Base-by-base conservation (phyloP, 768 basidiomycete species). In the Astraeus odoratus region DNA sequence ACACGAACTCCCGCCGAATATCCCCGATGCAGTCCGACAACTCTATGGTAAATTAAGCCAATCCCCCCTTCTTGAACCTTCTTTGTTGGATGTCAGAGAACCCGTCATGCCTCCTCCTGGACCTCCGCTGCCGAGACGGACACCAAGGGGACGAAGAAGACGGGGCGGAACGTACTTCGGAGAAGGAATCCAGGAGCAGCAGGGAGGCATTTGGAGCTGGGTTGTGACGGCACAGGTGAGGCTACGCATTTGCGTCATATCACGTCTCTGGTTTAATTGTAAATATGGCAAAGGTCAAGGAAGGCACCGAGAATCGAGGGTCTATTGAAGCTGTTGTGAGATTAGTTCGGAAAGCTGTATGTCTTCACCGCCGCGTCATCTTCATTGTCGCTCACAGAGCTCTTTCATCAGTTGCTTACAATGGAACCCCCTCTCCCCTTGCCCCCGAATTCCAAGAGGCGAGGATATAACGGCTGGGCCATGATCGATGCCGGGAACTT, bases 401-500 rank as follows among this genome's bases (percentile, higher is more conserved):
- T 30, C 36, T 0, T 24, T 23, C 27, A 15, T 9, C 45, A 88
- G 86, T 67, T 89, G 15, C 63, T 85, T 42, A 70, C 67, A 20
- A 63, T 69, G 47, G 63, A 75, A 10, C 83, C 85, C 1, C 78
- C 80, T 8, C 55, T 87, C 24, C 58, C 69, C 12, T 67, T 89
- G 10, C 78, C 83, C 3, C 75, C 77, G 16, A 87, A 86, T 47
- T 68, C 75, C 24, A 80, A 78, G 57, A 74, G 75, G 26, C 68
- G 74, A 23, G 70, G 72, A 47, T 73, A 76, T 51, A 81, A 81
- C 43, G 86, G 84, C 20, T 92, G 88, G 89, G 83, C 82, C 3
- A 79, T 91, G 80, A 67, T 92, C 38, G 88, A 92, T 58, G 84
- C 78, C 6, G 87, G 87, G 24, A 73, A 78, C 37, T 85, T 88